These are phyloP conservation scores for Lactifluus piperatus DNA, from an alignment of 768 basidiomycete species.

Conservation along the genomic window DNA sequence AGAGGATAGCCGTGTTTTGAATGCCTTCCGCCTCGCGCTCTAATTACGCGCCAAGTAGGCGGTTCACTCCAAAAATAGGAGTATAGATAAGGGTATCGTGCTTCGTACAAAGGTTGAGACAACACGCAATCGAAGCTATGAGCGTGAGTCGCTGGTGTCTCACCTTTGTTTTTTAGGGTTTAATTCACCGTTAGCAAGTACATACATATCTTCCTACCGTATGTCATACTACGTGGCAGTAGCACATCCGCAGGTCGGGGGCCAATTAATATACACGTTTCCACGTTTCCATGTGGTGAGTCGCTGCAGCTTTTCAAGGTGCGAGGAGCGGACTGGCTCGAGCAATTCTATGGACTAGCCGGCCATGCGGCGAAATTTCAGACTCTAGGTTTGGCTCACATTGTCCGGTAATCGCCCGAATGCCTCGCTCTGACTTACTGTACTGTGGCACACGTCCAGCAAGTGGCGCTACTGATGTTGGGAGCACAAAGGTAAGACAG, in stretches of 20 bases:
- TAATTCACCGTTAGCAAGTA: not conserved
- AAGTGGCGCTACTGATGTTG: not conserved
- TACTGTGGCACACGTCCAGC: not conserved
- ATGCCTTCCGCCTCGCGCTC: conserved; percentile 29
- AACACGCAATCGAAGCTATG: not conserved
- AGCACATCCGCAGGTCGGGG: not conserved
- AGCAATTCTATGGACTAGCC: not conserved
- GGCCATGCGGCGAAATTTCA: not conserved
- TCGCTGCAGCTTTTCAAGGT: not conserved
- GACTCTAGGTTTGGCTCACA: not conserved
- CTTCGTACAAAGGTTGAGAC: not conserved
- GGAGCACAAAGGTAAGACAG: not conserved
- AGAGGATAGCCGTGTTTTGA: conserved; percentile 29
- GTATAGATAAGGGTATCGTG: not conserved
- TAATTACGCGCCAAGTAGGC: conserved; percentile 13
- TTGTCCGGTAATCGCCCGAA: not conserved
- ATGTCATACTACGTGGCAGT: conserved; percentile 12
- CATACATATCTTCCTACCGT: conserved; percentile 2
- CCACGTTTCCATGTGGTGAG: not conserved
- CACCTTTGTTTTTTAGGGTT: conserved; percentile 4
- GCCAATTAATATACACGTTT: not conserved
- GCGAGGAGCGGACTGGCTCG: not conserved
- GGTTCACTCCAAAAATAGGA: conserved; percentile 7
- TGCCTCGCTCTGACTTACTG: not conserved
- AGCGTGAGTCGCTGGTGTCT: not conserved